A percentile compares a stretch with the other conserved stretches of the same genome.
These are phyloP conservation scores for Exobasidium rhododendri DNA, from an alignment of 1,284 basidiomycete genomes.

Conservation along the genomic window DNA sequence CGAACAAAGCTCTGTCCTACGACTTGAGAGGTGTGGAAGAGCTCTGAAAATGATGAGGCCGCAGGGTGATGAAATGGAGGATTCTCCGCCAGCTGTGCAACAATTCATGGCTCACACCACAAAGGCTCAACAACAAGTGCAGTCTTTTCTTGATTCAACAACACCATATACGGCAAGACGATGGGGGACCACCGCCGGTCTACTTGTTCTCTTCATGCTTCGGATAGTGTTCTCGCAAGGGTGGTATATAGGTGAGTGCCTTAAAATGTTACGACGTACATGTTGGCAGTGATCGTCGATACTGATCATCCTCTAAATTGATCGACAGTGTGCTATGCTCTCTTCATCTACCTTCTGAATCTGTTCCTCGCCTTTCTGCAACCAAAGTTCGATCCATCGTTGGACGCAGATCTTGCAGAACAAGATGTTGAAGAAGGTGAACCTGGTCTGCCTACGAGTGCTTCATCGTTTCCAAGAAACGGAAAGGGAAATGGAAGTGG, in stretches of 20 bases:
- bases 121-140: constrained; percentile 55
- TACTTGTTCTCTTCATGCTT: constrained; percentile 76
- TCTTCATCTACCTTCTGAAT: constrained; percentile 56
- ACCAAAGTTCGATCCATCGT: constrained; percentile 91
- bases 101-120: constrained; percentile 39
- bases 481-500: constrained; percentile 16
- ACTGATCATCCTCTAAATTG: background rate
- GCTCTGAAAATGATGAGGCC: constrained; percentile 42
- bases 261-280: background rate
- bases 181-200: constrained; percentile 75
- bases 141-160: constrained; percentile 80
- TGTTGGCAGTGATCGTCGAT: background rate
- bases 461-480: constrained; percentile 22
- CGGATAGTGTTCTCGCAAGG: constrained; percentile 83
- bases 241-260: constrained; percentile 76
- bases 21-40: background rate
- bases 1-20: background rate
- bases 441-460: constrained; percentile 55
- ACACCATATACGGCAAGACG: constrained; percentile 84
- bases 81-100: constrained; percentile 30
- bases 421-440: constrained; percentile 94
- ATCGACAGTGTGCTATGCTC: constrained; percentile 47
- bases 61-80: constrained; percentile 30
- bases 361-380: constrained; percentile 81
- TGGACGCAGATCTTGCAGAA: constrained; percentile 85